Conservation (phyloP, 768 basidiomycete genomes). For the Boletus subparvulus region DNA sequence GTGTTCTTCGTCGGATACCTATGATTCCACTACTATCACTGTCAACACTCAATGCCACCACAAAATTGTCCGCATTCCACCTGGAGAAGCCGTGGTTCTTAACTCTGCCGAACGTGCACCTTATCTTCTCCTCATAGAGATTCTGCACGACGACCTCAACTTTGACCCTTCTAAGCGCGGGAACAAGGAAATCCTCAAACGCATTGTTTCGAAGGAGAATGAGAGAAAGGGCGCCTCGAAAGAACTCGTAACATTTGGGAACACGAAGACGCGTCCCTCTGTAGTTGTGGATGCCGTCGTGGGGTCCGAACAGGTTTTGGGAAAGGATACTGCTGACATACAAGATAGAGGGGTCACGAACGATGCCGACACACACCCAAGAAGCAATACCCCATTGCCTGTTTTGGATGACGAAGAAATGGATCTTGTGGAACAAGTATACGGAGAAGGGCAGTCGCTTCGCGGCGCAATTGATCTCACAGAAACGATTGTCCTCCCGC, state of each 20-base stretch:
- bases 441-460: constrained; percentile 74
- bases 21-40: constrained; percentile 31
- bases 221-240: constrained; percentile 57
- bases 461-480: constrained; percentile 76
- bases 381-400: constrained; percentile 20
- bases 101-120: constrained; percentile 98
- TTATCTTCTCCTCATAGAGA: constrained; percentile 89
- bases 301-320: constrained; percentile 33
- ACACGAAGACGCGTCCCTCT: constrained; percentile 16
- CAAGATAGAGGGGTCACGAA: constrained; percentile 13
- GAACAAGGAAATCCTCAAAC: constrained; percentile 85
- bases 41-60: constrained; percentile 70
- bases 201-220: constrained; percentile 66
- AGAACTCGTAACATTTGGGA: constrained; percentile 51
- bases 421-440: constrained; percentile 95
- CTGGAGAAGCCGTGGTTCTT: constrained; percentile 94
- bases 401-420: constrained; percentile 77
- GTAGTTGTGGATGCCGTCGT: constrained; percentile 22
- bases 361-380: constrained; percentile 20
- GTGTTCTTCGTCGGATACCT: constrained; percentile 71
- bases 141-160: constrained; percentile 85
- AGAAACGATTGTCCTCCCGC: constrained; percentile 80
- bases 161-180: constrained; percentile 82
- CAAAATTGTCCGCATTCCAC: constrained; percentile 94
- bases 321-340: constrained; percentile 30